Base-by-base conservation (phyloP, 208 protist genomes). In the Crithidia mellificae region DNA sequence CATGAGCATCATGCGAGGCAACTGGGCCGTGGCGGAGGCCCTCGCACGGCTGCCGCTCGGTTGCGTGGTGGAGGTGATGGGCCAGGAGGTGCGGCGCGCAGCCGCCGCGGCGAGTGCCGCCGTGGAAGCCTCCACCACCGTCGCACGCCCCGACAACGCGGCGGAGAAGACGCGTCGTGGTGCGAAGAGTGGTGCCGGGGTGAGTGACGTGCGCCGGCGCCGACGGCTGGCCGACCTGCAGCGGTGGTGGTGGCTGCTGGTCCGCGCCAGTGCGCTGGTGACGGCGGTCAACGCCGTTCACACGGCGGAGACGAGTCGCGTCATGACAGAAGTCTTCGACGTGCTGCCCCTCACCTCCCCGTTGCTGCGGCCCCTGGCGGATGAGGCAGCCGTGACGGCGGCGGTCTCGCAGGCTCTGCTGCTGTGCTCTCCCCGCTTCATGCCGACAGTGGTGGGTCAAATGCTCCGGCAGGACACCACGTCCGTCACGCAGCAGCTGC, bases 211-310 rank as follows among this genome's bases (percentile, higher is more conserved):
- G 32, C 59, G 46, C 6, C 24, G 30, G 59, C 44, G 59, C 9
- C 3, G 34, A 1, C 43, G 30, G 2, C 59, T 65, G 1, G 44
- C 59, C 14, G 44, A 65, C 4, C 39, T 65, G 59, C 70, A 70
- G 63, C 59, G 63, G 56, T 82, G 71, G 77, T 83, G 78, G 78
- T 63, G 72, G 70, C 63, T 78, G 47, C 52, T 76, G 29, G 53
- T 83, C 64, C 72, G 70, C 32, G 73, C 57, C 24, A 67, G 76
- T 44, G 58, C 54, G 3, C 62, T 83, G 19, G 78, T 83, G 15
- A 50, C 62, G 6, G 62, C 56, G 12, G 63, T 83, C 27, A 83
- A 83, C 55, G 22, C 61, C 11, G 51, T 36, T 3, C 64, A 83
- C 22, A 39, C 43, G 22, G 78, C 74, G 24, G 52, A 39, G 34